Evolutionary conservation across 768 basidiomycete genomes (phyloP).

Genomic region (Infundibulicybe gibba): DNA sequence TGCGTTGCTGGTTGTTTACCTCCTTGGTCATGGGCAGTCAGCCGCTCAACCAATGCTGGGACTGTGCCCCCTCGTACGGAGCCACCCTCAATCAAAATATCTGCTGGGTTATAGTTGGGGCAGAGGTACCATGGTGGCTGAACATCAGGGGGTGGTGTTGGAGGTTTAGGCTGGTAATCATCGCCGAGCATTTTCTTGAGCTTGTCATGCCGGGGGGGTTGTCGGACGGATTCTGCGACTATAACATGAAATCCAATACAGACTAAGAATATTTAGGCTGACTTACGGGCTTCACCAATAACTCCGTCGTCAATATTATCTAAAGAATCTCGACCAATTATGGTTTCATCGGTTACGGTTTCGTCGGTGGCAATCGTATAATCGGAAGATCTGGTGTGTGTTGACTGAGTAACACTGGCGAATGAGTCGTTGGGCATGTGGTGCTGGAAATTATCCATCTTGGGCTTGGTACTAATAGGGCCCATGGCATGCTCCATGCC

Average conservation of each 20-base stretch:
- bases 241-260: no score
- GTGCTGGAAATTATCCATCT: no score
- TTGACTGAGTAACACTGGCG: no score
- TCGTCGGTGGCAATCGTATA: no score
- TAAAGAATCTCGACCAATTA: not conserved
- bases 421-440: no score
- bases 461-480: no score
- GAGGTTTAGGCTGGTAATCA: slow-evolving; percentile 14
- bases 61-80: slow-evolving; percentile 86
- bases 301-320: slow-evolving; percentile 8
- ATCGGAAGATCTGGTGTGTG: no score
- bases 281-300: no score
- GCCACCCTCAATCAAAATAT: slow-evolving; percentile 86
- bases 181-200: slow-evolving; percentile 66
- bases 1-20: slow-evolving; percentile 43
- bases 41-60: slow-evolving; percentile 78
- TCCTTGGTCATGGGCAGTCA: slow-evolving; percentile 87
- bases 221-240: slow-evolving; percentile 25
- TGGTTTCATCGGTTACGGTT: no score
- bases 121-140: slow-evolving; percentile 81
- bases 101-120: slow-evolving; percentile 72
- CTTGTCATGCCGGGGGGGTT: slow-evolving; percentile 43
- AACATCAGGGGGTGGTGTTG: slow-evolving; percentile 28
- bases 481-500: slow-evolving; percentile 20
- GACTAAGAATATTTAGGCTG: no score